Evolutionary conservation across 257 asterid genomes (phyloP), one percentile per base, ranked within the genome.

Genomic region (Nicotiana attenuata): DNA sequence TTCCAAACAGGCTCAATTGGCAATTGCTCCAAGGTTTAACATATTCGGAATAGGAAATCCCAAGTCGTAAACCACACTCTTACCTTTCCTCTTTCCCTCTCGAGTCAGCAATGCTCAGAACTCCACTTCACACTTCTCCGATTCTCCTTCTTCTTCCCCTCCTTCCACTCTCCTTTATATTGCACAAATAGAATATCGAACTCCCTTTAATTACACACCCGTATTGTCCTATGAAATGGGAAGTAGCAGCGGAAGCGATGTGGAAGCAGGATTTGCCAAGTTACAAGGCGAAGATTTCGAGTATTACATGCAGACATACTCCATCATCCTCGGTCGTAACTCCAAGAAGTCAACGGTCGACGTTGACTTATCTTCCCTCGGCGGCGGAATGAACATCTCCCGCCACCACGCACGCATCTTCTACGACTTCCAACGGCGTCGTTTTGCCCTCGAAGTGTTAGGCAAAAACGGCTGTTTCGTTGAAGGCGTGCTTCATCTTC

Each of bases 321-420:
- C 99, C 87, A 96, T 96, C 14, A 80, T 96, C 22, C 91, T 96
- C 35, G 99, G 99, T 79, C 97, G 99, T 41, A 94, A 92, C 88
- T 96, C 99, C 82, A 96, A 96, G 89, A 96, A 94, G 80, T 96
- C 99, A 17, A 85, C 99, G 1, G 99, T 96, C 41, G 98, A 96
- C 78, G 98, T 96, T 76, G 98, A 94, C 83, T 97, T 94, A 84
- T 94, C 99, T 26, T 92, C 98, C 63, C 96, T 96, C 63, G 99
- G 98, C 83, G 99, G 99, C 7, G 98, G 98, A n/a, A 96, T 96
- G 98, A 96, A 94, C 94, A 94, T 96, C 88, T 92, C 97, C 83
- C 98, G 98, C 84, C 97, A 94, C 91, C 99, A 96, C 87, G 99
- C 99, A 35, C 98, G 99, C 81, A 94, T 96, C 82, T 96, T 92